Evolutionary conservation across 179 eudicot genomes (phyloP).

Genomic region (Amaranthus tricolor): DNA sequence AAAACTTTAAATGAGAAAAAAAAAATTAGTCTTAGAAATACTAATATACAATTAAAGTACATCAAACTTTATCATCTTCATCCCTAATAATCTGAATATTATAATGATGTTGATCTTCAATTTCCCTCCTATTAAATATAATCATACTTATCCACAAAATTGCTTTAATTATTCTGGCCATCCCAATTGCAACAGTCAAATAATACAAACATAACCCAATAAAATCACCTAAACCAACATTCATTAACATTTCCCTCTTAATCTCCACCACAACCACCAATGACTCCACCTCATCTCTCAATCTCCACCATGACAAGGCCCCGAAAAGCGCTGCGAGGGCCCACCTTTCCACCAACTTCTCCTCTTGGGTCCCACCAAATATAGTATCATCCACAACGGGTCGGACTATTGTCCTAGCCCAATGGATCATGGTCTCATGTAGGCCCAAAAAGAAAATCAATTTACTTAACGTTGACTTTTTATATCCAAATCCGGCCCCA

Average conservation of each 20-base stretch:
- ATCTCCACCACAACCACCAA: constrained; percentile 64
- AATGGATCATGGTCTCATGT: constrained; percentile 72
- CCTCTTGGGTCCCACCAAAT: constrained; percentile 43
- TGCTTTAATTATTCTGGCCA: constrained; percentile 53
- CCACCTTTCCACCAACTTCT: constrained; percentile 55
- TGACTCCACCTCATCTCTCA: constrained; percentile 68
- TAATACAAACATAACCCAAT: constrained; percentile 74
- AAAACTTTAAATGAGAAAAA: background rate
- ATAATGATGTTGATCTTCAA: constrained; percentile 15
- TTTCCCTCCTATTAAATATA: constrained; percentile 31
- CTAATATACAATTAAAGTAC: background rate
- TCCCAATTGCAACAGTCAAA: constrained; percentile 57
- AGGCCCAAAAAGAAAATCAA: constrained; percentile 63
- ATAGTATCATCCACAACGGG: constrained; percentile 76
- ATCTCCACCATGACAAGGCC: constrained; percentile 67
- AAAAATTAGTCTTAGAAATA: background rate
- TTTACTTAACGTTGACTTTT: constrained; percentile 41
- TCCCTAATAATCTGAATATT: constrained; percentile 15
- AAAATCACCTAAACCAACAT: constrained; percentile 55
- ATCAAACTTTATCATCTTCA: constrained; percentile 32
- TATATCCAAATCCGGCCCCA: constrained; percentile 42
- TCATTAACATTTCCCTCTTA: constrained; percentile 40
- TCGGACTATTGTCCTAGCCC: constrained; percentile 55
- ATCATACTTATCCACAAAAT: constrained; percentile 39
- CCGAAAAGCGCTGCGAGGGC: constrained; percentile 50